phyloP scores from a whole-genome alignment of 371 early-diverging fungal genomes.

The Thermomucor indicae-seudaticae region DNA sequence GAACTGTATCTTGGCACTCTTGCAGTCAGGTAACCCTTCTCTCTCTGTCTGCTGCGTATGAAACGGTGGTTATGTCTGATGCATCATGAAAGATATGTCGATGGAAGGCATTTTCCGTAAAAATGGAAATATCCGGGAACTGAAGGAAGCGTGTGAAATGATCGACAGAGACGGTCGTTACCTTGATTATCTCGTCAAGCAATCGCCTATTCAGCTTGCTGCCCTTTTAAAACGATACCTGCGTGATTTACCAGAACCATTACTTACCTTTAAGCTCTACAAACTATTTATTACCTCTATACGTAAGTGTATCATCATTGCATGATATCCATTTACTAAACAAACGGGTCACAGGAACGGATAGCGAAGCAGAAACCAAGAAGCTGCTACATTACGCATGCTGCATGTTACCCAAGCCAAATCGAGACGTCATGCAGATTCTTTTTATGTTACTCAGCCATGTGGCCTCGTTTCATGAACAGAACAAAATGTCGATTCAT shows the following conservation, averaged over 20 bases:
- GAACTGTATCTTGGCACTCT: constrained; percentile 62
- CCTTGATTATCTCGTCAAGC: constrained; percentile 26
- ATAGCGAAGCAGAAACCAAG: constrained; percentile 39
- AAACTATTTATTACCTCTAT: constrained; percentile 69
- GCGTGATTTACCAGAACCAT: constrained; percentile 93
- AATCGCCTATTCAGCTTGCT: constrained; percentile 85
- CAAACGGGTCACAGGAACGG: constrained; percentile 31
- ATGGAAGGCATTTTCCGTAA: constrained; percentile 96
- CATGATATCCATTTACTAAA: constrained; percentile 9
- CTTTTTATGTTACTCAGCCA: constrained; percentile 81
- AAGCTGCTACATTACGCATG: constrained; percentile 71
- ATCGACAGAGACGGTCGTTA: constrained; percentile 54
- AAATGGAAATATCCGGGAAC: constrained; percentile 90
- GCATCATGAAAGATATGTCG: constrained; percentile 59
- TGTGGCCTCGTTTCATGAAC: constrained; percentile 67
- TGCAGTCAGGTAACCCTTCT: constrained; percentile 52
- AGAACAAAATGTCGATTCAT: constrained; percentile 84
- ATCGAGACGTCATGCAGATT: constrained; percentile 87
- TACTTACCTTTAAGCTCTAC: constrained; percentile 84
- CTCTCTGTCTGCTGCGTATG: not conserved
- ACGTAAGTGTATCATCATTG: constrained; percentile 29
- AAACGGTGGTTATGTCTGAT: not conserved
- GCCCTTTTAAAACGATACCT: constrained; percentile 92
- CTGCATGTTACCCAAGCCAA: constrained; percentile 83
- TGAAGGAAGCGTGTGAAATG: constrained; percentile 76